Conservation (phyloP, 2,329 filamentous ascomycete species). For the Immersiporthe knoxdaviesiana region DNA sequence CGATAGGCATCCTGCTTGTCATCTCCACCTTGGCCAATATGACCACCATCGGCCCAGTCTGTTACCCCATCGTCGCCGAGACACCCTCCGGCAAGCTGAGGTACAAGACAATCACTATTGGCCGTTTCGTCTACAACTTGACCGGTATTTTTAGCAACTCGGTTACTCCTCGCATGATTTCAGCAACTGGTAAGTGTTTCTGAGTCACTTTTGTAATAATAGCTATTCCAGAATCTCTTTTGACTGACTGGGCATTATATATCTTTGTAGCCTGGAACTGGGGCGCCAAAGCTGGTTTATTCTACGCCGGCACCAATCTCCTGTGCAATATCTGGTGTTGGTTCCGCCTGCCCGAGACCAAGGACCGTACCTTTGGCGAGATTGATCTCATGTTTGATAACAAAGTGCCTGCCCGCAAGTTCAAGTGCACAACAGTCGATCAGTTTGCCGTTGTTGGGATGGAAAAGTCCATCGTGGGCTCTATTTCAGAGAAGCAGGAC, state of each 20-base stretch:
- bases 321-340: constrained; percentile 38
- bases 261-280: constrained; percentile 35
- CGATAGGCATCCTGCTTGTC: constrained; percentile 40
- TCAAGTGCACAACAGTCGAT: constrained; percentile 36
- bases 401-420: constrained; percentile 28
- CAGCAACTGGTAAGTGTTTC: constrained; percentile 32
- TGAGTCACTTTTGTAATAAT: too few species aligned
- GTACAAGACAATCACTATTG: constrained; percentile 36
- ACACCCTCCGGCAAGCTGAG: constrained; percentile 33
- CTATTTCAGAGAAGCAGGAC: constrained; percentile 19
- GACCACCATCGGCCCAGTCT: constrained; percentile 40
- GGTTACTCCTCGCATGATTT: constrained; percentile 35
- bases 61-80: constrained; percentile 36
- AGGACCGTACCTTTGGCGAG: constrained; percentile 30
- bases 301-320: constrained; percentile 37
- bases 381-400: constrained; percentile 37
- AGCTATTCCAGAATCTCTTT: too few species aligned
- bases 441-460: constrained; percentile 21
- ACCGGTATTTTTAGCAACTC: constrained; percentile 36
- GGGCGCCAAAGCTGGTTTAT: constrained; percentile 38
- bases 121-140: constrained; percentile 35
- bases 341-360: constrained; percentile 39
- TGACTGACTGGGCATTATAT: too few species aligned
- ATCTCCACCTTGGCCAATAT: constrained; percentile 40
- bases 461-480: constrained; percentile 11